Evolutionary conservation across 371 early-diverging fungal species (phyloP).

Genomic region (Conidiobolus incongruus): DNA sequence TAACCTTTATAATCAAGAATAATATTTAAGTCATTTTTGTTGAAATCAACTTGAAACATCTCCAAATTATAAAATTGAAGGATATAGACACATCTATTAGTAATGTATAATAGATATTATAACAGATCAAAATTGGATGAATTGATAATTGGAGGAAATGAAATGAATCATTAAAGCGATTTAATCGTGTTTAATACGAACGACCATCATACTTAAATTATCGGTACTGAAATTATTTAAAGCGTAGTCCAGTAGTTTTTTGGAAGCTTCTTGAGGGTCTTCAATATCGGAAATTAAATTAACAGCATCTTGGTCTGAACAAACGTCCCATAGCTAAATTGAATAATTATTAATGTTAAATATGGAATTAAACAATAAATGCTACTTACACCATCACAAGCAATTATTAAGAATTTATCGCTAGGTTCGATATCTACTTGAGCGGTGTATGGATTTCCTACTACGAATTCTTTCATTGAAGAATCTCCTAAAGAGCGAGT

Average conservation of each 20-base stretch:
- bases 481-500: conserved; percentile 88
- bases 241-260: conserved; percentile 64
- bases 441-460: conserved; percentile 86
- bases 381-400: conserved; percentile 84
- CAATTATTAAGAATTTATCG: conserved; percentile 73
- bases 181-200: conserved; percentile 20
- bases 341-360: background rate
- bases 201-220: conserved; percentile 76
- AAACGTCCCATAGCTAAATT: conserved; percentile 89
- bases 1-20: too few relatives aligned
- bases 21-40: too few relatives aligned
- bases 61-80: too few relatives aligned
- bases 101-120: too few relatives aligned
- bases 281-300: conserved; percentile 49
- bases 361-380: conserved; percentile 1
- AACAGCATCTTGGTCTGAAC: conserved; percentile 85
- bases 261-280: conserved; percentile 64
- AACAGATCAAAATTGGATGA: too few relatives aligned
- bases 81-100: too few relatives aligned
- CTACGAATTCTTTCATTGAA: conserved; percentile 86
- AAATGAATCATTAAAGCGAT: too few relatives aligned
- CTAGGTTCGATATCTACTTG: conserved; percentile 46
- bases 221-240: conserved; percentile 81
- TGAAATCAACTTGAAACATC: too few relatives aligned
- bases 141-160: too few relatives aligned